phyloP scores from a whole-genome alignment of 2,329 filamentous ascomycete species.

The Fusarium falciforme region DNA sequence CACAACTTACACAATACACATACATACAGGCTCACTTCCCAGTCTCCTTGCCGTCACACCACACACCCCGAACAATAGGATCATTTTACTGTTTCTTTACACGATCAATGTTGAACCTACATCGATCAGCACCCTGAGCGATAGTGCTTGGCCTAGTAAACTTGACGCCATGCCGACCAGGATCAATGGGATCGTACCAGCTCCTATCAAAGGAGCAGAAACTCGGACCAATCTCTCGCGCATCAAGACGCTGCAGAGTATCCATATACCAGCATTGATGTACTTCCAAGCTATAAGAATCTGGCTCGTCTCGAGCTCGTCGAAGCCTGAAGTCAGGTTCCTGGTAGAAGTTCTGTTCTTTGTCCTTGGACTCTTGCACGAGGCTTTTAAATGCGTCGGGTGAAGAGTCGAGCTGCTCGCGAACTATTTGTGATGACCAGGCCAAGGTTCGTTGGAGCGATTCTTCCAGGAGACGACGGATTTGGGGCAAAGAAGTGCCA shows the following conservation, averaged over 20 bases:
- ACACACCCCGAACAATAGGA: neutral
- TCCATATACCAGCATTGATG: conserved; percentile 4
- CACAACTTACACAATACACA: neutral
- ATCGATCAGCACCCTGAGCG: neutral
- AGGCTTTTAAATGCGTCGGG: neutral
- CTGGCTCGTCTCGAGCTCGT: neutral
- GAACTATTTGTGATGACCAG: neutral
- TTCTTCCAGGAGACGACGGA: neutral
- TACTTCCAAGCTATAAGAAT: neutral
- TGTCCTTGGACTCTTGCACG: neutral
- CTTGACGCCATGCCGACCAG: neutral
- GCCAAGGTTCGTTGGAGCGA: neutral
- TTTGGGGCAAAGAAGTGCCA: neutral
- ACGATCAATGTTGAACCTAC: neutral
- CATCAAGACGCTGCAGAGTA: neutral
- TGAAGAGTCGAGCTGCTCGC: neutral
- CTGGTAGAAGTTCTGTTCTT: neutral
- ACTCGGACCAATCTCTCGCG: neutral
- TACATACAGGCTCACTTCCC: neutral
- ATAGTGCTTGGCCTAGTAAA: neutral
- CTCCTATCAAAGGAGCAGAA: neutral
- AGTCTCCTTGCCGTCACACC: neutral
- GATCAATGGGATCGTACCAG: neutral
- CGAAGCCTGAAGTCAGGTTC: neutral
- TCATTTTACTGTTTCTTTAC: neutral